Base-by-base conservation (phyloP, 257 asterid genomes). In the Solanum chmielewskii region DNA sequence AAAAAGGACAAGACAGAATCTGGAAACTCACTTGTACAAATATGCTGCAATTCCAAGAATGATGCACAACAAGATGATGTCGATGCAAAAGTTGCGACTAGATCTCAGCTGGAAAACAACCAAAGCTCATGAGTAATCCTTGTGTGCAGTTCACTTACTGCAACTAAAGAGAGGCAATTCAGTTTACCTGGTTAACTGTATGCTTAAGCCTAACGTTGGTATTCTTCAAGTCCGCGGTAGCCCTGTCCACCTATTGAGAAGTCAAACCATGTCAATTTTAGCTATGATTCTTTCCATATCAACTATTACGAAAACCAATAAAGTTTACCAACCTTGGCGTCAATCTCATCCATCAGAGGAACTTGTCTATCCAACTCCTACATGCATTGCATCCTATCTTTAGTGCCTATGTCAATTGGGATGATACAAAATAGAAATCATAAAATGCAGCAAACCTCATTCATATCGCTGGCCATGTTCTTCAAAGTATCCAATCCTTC, bases 331-430 rank as follows among this genome's bases (percentile, higher is more conserved):
- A 97, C 99, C 99, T 97, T 97, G 47, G 93, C 91, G 91, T 97
- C 99, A 85, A 97, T 97, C 93, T 97, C 99, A 89, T 97, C 99
- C 99, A 97, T 93, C 71, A 97, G 94, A 86, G 99, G 99, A 87
- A 97, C 99, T 92, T 97, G 99, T 85, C 99, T 93, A 89, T 97
- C 99, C 84, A 96, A 68, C 91, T 97, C 99, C 99, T 97, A 97
- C 91, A 93, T 11, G 84, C 87, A 85, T 80, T 14, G n/a, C 62
- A 88, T 39, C 44, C 7, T 44, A 41, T 56, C 83, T 75, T 90
- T 78, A 42, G 25, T 13, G 41, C 39, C 70, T 73, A 37, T 18
- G 73, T 78, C 74, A 39, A 45, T 25, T 77, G 87, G 80, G 89
- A 83, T 47, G 85, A 88, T 23, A 90, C 27, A 52, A 85, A 75